Conservation (phyloP, 2,329 filamentous ascomycete species). For the Thielaviopsis populi region DNA sequence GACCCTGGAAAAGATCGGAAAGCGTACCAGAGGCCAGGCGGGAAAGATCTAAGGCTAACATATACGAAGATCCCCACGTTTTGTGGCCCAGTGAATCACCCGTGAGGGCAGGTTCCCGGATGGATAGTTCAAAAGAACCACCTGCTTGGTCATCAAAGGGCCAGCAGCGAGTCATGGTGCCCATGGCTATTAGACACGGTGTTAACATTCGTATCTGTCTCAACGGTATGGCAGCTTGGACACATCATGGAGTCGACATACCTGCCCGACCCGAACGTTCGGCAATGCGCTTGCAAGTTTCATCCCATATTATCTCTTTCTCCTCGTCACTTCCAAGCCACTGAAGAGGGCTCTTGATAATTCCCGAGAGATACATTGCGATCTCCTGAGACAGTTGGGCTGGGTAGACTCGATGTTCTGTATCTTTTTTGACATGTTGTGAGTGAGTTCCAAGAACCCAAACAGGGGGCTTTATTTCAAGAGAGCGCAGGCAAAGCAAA, state of each 20-base stretch:
- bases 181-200: conserved; percentile 32
- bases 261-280: conserved; percentile 70
- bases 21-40: conserved; percentile 31
- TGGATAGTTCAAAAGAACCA: conserved; percentile 44
- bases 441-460: conserved; percentile 41
- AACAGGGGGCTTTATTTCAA: conserved; percentile 51
- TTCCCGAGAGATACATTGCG: conserved; percentile 50
- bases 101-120: conserved; percentile 77
- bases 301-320: conserved; percentile 58
- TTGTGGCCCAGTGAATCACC: conserved; percentile 74
- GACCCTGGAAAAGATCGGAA: conserved; percentile 30
- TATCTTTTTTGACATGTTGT: conserved; percentile 28
- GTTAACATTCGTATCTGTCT: not conserved
- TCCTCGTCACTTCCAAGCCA: conserved; percentile 56
- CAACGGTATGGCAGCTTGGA: not conserved
- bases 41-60: conserved; percentile 60
- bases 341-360: conserved; percentile 49
- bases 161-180: conserved; percentile 41
- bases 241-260: conserved; percentile 23
- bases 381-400: conserved; percentile 35
- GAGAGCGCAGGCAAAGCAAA: conserved; percentile 46
- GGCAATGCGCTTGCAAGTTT: conserved; percentile 63
- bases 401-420: conserved; percentile 28
- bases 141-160: conserved; percentile 27
- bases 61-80: conserved; percentile 86